phyloP scores from a whole-genome alignment of 305 asterid genomes.

The Fraxinus angustifolia region DNA sequence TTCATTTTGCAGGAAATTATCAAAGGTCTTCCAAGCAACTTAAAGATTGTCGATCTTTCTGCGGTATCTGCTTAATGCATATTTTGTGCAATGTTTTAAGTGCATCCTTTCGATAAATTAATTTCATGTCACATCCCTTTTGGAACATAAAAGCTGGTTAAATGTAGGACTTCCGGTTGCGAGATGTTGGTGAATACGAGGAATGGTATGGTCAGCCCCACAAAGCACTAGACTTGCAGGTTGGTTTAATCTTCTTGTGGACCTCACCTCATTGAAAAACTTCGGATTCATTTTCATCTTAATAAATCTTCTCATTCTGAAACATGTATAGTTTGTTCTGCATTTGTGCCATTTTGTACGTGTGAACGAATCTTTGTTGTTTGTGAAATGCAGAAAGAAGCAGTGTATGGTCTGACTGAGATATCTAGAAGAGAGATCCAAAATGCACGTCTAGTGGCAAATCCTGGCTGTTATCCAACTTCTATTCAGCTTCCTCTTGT shows the following conservation, averaged over 20 bases:
- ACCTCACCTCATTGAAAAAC: conserved; percentile 9
- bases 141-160: conserved; percentile 22
- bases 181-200: conserved; percentile 69
- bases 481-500: conserved; percentile 85
- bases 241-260: conserved; percentile 21
- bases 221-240: conserved; percentile 78
- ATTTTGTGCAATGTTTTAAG: background rate
- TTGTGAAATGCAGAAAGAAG: conserved; percentile 65
- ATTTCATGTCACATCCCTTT: background rate
- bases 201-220: conserved; percentile 99
- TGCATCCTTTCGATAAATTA: background rate
- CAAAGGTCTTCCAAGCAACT: conserved; percentile 65
- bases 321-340: background rate
- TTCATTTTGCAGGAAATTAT: conserved; percentile 72
- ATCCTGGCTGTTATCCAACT: conserved; percentile 98
- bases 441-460: conserved; percentile 82
- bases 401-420: conserved; percentile 90
- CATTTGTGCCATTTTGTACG: background rate
- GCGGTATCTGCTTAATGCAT: conserved; percentile 58
- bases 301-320: background rate
- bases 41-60: conserved; percentile 89
- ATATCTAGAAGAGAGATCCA: conserved; percentile 60
- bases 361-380: conserved; percentile 15
- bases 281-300: background rate
- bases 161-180: conserved; percentile 83